Evolutionary conservation across 2,329 filamentous ascomycete genomes (phyloP), one percentile per base, ranked within the genome.

Genomic region (Grosmannia clavigera): DNA sequence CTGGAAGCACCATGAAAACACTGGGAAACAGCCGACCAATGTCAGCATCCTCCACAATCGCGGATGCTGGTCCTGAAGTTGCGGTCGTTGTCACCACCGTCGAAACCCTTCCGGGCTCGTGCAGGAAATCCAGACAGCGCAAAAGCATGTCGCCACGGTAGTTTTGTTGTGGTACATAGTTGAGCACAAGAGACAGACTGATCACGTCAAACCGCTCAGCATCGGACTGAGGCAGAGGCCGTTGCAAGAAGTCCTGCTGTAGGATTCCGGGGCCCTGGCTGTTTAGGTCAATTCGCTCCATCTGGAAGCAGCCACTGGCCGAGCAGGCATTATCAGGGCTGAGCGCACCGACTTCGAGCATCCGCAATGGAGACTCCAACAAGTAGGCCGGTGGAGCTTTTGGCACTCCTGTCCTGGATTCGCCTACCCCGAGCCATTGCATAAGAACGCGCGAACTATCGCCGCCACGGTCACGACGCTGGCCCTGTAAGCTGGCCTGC

Each of bases 171-270:
- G 92, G 89, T 3, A 97, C 92, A 69, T 91, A 99, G 72, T 99
- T 99, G 64, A 99, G 78, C 5, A 99, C 94, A 58, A 99, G 76
- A 10, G 91, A 96, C 29, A 99, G 77, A 57, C 91, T 96, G 67
- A 99, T 86, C 58, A 97, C 82, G 70, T 99, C 90, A 70, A 97
- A 97, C 27, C 76, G 77, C 50, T 91, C 84, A 0, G 75, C 71
- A 6, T 80, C 75, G 27, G 78, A 71, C 5, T 69, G 70, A 0
- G 92, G 92, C 3, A 92, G 72, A 0, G 91, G 88, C 31, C 91
- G 81, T 65, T 90, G 75, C 92, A 99, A 96, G 68, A 99, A 97
- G 71, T 99, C 90, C 70, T 96, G 90, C 71, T 95, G 84, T 61
- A 85, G 70, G 65, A 99, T 99, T 0, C 84, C 85, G 1, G 86